phyloP scores from a whole-genome alignment of 2,329 filamentous ascomycete species.

The Monosporascus sp. region DNA sequence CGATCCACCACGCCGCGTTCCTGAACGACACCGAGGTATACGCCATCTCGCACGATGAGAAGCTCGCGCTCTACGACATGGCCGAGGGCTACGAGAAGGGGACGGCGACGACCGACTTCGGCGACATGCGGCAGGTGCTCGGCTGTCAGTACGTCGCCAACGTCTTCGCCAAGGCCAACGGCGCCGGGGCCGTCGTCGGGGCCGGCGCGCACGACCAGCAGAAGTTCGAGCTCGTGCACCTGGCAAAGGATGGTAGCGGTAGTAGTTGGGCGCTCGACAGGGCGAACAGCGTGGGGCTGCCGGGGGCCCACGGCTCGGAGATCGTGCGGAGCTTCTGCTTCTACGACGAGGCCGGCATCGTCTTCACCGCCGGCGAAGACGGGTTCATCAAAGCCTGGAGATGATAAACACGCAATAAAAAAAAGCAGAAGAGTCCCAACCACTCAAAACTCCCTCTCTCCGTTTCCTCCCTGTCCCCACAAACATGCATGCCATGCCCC shows the following conservation, averaged over 20 bases:
- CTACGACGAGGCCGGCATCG: slow-evolving; percentile 53
- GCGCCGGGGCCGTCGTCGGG: slow-evolving; percentile 55
- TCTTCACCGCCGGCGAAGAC: slow-evolving; percentile 56
- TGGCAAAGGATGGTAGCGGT: slow-evolving; percentile 39
- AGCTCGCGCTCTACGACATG: slow-evolving; percentile 66
- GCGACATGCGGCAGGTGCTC: slow-evolving; percentile 62
- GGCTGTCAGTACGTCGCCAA: slow-evolving; percentile 71
- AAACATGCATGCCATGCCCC: slow-evolving; percentile 1
- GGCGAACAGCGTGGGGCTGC: slow-evolving; percentile 53
- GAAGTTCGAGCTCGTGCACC: slow-evolving; percentile 55
- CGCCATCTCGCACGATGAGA: slow-evolving; percentile 73
- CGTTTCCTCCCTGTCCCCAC: neutral
- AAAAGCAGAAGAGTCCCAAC: neutral
- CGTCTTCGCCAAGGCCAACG: slow-evolving; percentile 55
- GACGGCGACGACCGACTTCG: slow-evolving; percentile 52
- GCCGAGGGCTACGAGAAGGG: slow-evolving; percentile 59
- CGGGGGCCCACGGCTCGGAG: slow-evolving; percentile 58
- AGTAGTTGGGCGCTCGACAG: slow-evolving; percentile 49
- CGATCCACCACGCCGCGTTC: slow-evolving; percentile 71
- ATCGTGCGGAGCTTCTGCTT: slow-evolving; percentile 61
- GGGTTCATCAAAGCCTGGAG: slow-evolving; percentile 54
- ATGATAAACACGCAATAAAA: slow-evolving; percentile 15
- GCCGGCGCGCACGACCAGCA: slow-evolving; percentile 60
- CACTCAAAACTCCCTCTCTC: neutral
- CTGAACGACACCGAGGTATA: slow-evolving; percentile 61